These are phyloP conservation scores for Favolaschia claudopus DNA, from an alignment of 768 basidiomycete species.

Conservation along the genomic window DNA sequence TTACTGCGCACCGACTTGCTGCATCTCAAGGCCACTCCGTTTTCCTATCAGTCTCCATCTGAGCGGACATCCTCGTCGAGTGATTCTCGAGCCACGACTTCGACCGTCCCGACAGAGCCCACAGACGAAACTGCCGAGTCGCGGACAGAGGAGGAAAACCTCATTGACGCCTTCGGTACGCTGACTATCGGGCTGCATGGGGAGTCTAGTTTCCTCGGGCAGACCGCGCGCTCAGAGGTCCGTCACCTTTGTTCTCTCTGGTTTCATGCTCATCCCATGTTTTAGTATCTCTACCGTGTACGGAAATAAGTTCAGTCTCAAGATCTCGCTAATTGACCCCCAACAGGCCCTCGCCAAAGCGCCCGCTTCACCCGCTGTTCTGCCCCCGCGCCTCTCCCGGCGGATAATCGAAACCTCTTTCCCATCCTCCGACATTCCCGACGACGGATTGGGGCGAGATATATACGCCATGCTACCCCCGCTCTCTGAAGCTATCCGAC, in stretches of 20 bases:
- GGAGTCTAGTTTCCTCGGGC: constrained; percentile 65
- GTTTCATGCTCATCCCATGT: neutral
- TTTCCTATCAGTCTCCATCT: neutral
- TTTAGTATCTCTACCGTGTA: constrained; percentile 68
- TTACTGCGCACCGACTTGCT: constrained; percentile 46
- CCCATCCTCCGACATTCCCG: constrained; percentile 41
- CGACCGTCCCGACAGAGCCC: constrained; percentile 12
- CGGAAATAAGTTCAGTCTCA: too few relatives aligned
- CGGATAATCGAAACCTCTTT: constrained; percentile 47
- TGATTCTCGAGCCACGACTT: neutral
- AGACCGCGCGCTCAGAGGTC: constrained; percentile 75
- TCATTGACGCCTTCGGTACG: constrained; percentile 59
- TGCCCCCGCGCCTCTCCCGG: constrained; percentile 46
- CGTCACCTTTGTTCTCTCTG: constrained; percentile 22
- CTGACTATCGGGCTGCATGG: constrained; percentile 63
- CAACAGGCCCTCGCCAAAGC: constrained; percentile 37
- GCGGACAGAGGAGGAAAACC: constrained; percentile 39
- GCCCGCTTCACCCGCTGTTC: constrained; percentile 16
- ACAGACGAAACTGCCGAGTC: constrained; percentile 12
- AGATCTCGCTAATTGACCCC: too few relatives aligned
- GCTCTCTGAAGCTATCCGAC: constrained; percentile 61
- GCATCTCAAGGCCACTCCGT: constrained; percentile 32
- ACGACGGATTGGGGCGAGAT: constrained; percentile 48
- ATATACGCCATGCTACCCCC: constrained; percentile 61
- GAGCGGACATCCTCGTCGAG: constrained; percentile 1